These are phyloP conservation scores for Apophysomyces variabilis DNA, from an alignment of 371 early-diverging fungal species.

Conservation along the genomic window DNA sequence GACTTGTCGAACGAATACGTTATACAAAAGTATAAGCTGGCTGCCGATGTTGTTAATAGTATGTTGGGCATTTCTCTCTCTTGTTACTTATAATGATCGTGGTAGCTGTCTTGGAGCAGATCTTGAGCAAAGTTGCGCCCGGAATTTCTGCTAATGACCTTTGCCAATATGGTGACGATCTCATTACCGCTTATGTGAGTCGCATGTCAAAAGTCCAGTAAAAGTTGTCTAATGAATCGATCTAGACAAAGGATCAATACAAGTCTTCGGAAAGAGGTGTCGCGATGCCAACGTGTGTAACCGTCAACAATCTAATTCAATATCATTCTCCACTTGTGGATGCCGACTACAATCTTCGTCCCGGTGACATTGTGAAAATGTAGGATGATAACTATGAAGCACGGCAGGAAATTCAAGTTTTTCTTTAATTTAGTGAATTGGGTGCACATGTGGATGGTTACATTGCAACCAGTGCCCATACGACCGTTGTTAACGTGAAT, in stretches of 20 bases:
- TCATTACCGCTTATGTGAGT: constrained; percentile 68
- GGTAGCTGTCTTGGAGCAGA: constrained; percentile 45
- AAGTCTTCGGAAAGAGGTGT: constrained; percentile 80
- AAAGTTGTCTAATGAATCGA: not conserved
- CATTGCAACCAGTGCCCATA: constrained; percentile 86
- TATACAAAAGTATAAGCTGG: constrained; percentile 80
- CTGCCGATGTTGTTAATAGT: constrained; percentile 84
- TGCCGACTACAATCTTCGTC: constrained; percentile 57
- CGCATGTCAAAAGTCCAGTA: not conserved
- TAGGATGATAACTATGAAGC: constrained; percentile 36
- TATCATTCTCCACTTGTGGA: constrained; percentile 77
- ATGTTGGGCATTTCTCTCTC: constrained; percentile 13
- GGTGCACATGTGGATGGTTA: constrained; percentile 95
- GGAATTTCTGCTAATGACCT: constrained; percentile 76
- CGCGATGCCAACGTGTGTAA: constrained; percentile 85
- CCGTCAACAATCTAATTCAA: constrained; percentile 80
- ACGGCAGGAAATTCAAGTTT: not conserved
- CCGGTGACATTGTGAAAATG: constrained; percentile 90
- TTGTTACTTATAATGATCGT: constrained; percentile 1
- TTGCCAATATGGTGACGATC: constrained; percentile 83
- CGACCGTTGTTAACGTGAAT: constrained; percentile 73
- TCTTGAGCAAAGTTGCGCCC: constrained; percentile 58
- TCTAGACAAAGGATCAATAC: constrained; percentile 70
- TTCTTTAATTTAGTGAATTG: constrained; percentile 64
- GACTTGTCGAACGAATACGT: constrained; percentile 64